These are phyloP conservation scores for Ulota crispa DNA, from an alignment of 225 moss, liverwort and hornwort species.

Conservation along the genomic window DNA sequence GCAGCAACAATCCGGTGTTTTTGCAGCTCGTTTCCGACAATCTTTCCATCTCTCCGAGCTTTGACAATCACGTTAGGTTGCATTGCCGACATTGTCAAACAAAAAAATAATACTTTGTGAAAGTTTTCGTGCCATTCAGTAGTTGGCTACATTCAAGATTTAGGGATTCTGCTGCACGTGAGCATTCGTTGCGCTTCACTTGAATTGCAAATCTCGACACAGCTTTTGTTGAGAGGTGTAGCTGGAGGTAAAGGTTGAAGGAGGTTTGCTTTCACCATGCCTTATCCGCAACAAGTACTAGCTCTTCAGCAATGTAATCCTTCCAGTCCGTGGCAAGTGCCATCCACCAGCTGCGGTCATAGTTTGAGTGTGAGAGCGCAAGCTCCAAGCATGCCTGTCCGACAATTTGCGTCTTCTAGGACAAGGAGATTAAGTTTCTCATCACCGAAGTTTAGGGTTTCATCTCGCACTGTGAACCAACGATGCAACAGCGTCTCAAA, in stretches of 20 bases:
- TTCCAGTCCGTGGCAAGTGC: constrained; percentile 32
- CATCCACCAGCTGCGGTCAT: constrained; percentile 19
- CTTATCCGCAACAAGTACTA: constrained; percentile 40
- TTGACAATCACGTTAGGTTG: too few species aligned
- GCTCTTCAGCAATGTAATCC: constrained; percentile 36
- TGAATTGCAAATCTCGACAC: not conserved
- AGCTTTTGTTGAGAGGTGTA: not conserved
- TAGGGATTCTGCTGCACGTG: not conserved
- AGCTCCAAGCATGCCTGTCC: constrained; percentile 24
- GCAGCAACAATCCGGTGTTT: not conserved
- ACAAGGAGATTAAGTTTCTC: constrained; percentile 7
- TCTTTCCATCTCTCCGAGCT: not conserved
- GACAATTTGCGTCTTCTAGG: constrained; percentile 23
- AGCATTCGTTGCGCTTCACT: not conserved
- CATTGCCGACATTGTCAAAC: not conserved
- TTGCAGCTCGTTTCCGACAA: not conserved
- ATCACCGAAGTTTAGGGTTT: constrained; percentile 23
- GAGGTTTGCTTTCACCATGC: constrained; percentile 24
- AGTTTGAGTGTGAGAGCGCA: constrained; percentile 23
- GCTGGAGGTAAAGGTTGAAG: constrained; percentile 2
- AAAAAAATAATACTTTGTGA: not conserved
- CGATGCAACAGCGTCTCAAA: constrained; percentile 39
- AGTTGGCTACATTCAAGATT: not conserved
- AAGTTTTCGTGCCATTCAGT: not conserved
- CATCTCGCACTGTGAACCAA: constrained; percentile 4